Base-by-base conservation (phyloP, 1,284 basidiomycete genomes). In the Marasmius tenuissimus region DNA sequence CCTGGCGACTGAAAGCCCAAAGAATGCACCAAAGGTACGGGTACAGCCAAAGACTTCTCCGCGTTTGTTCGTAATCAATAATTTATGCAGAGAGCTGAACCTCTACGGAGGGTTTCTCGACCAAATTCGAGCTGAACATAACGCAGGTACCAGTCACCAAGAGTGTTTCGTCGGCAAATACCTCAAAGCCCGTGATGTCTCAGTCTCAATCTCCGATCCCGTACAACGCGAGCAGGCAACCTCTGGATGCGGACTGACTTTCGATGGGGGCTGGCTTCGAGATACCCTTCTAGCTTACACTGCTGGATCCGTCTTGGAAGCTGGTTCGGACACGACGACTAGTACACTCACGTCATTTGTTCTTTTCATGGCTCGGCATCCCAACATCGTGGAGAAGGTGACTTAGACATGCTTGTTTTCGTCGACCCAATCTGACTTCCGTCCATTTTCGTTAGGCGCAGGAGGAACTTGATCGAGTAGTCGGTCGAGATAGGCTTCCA, bases 1-100 rank as follows among this genome's bases (percentile, higher is more conserved):
- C 64, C 37, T 73, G 72, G 72, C 61, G 72, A 5, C 60, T 65
- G 16, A 64, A 67, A 27, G 72, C 63, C 22, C 63, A 65, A 16
- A 69, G 66, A 53, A 69, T 71, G 66, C 72, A 72, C 50, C 61
- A 65, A 65, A 71, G 71, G 72, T 72, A 60, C 34, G 37, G 22
- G 20, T 34, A 39, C 22, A 49, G 27, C 50, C 48, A 68, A 27
- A 66, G 27, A 27, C 4, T 27, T 27, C 27, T 27, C 14, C 16
- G 7, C 45, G 4, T 10, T 14, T 20, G 16, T 47, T n/a, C 16
- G 16, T n/a, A 2, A 11, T 47, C 8, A 16, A 14, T 12, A 6
- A 12, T 42, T 12, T n/a, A 12, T n/a, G n/a, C 6, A 47, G 45
- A 20, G 45, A 47, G 20, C 16, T 47, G 45, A 20, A 47, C 16